These are phyloP conservation scores for Exophiala oligosperma DNA, from an alignment of 2,329 filamentous ascomycete species.

Conservation along the genomic window DNA sequence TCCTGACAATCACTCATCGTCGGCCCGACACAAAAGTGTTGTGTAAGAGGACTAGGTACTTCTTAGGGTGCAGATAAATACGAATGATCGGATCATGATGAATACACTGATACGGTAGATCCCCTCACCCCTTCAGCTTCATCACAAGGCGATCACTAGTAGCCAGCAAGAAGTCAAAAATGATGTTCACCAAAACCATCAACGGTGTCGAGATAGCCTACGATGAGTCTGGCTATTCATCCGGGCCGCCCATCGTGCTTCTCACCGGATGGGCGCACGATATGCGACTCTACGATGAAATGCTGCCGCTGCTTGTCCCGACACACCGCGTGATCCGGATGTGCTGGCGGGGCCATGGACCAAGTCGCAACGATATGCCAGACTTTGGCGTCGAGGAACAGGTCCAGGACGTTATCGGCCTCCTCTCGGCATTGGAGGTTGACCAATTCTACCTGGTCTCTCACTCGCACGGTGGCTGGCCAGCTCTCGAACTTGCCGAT, in stretches of 20 bases:
- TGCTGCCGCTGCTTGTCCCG: conserved; percentile 8
- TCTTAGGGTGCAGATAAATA: too few relatives aligned
- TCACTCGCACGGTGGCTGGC: conserved; percentile 21
- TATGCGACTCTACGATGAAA: conserved; percentile 15
- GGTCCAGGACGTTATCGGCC: conserved; percentile 3
- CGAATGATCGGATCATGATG: background rate
- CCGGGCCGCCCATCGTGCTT: conserved; percentile 14
- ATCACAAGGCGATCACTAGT: background rate
- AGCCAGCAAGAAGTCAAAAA: background rate
- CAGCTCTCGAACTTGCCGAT: conserved; percentile 17
- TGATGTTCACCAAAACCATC: background rate
- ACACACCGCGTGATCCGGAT: conserved; percentile 1
- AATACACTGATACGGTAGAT: background rate
- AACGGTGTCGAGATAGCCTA: conserved; percentile 17
- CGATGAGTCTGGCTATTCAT: conserved; percentile 11
- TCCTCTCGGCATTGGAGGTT: conserved; percentile 10
- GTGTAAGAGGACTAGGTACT: too few relatives aligned
- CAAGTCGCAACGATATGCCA: background rate
- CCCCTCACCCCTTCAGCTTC: background rate
- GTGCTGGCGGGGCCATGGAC: conserved; percentile 2
- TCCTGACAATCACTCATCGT: too few relatives aligned
- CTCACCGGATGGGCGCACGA: conserved; percentile 21
- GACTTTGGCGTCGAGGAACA: conserved; percentile 11
- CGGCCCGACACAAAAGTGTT: too few relatives aligned
- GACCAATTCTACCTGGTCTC: conserved; percentile 19